A percentile compares a stretch with the other conserved stretches of the same genome.
Conservation (phyloP, 202 grass and related monocot species). For the Elaeis oleifera region DNA sequence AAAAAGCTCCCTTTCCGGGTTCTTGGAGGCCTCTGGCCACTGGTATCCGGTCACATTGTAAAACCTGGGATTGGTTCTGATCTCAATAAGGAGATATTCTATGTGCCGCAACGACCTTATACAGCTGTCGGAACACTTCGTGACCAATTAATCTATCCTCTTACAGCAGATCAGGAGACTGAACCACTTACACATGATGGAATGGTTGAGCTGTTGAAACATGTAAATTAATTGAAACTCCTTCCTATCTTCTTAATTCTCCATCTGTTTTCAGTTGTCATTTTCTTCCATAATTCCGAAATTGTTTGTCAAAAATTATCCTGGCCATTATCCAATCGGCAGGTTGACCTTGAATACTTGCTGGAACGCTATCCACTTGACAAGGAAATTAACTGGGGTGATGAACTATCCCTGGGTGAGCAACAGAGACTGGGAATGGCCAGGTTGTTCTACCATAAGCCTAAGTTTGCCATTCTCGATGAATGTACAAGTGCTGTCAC, state of each 20-base stretch:
- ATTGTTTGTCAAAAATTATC: neutral
- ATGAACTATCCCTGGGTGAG: conserved; percentile 95
- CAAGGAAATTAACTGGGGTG: conserved; percentile 96
- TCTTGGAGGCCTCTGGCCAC: conserved; percentile 94
- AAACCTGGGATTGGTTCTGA: conserved; percentile 98
- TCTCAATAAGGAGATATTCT: conserved; percentile 99
- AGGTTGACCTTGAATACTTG: conserved; percentile 99
- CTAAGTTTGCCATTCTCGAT: conserved; percentile 97
- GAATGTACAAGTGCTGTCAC: conserved; percentile 99
- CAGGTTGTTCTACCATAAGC: conserved; percentile 95
- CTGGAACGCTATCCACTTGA: conserved; percentile 87
- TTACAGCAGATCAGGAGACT: conserved; percentile 74
- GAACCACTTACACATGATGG: conserved; percentile 65
- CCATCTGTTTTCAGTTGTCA: conserved; percentile 14
- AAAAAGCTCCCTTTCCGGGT: conserved; percentile 97
- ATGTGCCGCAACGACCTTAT: conserved; percentile 98
- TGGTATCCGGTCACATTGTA: conserved; percentile 92
- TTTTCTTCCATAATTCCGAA: conserved; percentile 1
- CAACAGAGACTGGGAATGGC: conserved; percentile 99
- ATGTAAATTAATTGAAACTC: conserved; percentile 44
- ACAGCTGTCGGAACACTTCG: conserved; percentile 97
- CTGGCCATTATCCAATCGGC: conserved; percentile 4
- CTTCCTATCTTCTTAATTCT: conserved; percentile 21
- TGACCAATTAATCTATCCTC: conserved; percentile 97
- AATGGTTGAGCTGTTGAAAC: conserved; percentile 89